A percentile compares a stretch with the other conserved stretches of the same genome.
These are phyloP conservation scores for Arthrobotrys entomopaga DNA, from an alignment of 2,329 filamentous ascomycete species.

Conservation along the genomic window DNA sequence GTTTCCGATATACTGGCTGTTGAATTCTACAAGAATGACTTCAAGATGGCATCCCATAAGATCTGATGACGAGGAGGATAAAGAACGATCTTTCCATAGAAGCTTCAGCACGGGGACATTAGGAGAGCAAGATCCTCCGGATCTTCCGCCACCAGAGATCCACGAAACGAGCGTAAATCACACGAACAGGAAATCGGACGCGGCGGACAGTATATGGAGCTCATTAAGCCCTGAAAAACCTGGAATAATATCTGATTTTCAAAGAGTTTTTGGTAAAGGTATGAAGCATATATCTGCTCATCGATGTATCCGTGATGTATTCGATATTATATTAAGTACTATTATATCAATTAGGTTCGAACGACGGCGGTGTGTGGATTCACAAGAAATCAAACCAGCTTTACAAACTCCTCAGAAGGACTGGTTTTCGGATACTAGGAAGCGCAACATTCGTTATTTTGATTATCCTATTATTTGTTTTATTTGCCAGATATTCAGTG, in stretches of 20 bases:
- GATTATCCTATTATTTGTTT: constrained; percentile 18
- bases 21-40: not conserved
- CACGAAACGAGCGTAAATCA: not conserved
- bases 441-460: not conserved
- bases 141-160: constrained; percentile 4
- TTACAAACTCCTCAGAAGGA: not conserved
- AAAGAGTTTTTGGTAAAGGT: constrained; percentile 10
- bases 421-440: not conserved
- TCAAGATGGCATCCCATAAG: constrained; percentile 6
- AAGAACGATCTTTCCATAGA: not conserved
- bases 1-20: too few species aligned
- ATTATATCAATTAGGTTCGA: not conserved
- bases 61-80: not conserved
- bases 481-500: constrained; percentile 5
- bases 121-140: not conserved
- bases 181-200: not conserved
- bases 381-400: constrained; percentile 4
- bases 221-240: not conserved
- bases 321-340: not conserved
- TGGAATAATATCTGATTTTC: constrained; percentile 3
- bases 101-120: constrained; percentile 13
- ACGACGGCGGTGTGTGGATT: constrained; percentile 16
- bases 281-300: not conserved
- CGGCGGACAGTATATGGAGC: not conserved
- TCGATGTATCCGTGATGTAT: not conserved